Conservation (phyloP, 2,329 filamentous ascomycete genomes). For the Didymella keratinophila region DNA sequence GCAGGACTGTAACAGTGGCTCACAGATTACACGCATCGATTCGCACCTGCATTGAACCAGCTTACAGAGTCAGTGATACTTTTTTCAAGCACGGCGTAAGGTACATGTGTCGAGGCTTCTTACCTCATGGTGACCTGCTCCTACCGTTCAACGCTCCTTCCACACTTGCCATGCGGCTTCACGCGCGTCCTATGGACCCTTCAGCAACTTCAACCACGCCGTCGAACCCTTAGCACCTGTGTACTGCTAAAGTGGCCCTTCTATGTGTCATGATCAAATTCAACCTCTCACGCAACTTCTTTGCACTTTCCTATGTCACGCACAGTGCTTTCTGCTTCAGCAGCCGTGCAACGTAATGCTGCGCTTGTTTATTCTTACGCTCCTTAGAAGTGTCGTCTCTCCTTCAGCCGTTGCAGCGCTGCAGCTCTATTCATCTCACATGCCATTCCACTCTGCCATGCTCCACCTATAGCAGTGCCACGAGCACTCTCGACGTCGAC, state of each 20-base stretch:
- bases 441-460: conserved; percentile 37
- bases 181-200: conserved; percentile 18
- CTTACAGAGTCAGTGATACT: background rate
- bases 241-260: conserved; percentile 29
- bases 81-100: background rate
- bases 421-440: conserved; percentile 51
- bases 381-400: conserved; percentile 33
- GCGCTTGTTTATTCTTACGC: conserved; percentile 18
- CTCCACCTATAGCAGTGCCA: conserved; percentile 33
- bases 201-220: conserved; percentile 23
- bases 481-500: conserved; percentile 22
- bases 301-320: conserved; percentile 33
- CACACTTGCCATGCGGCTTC: conserved; percentile 12
- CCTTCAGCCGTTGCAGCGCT: conserved; percentile 41
- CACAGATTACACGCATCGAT: background rate
- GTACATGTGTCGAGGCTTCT: conserved; percentile 14
- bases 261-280: conserved; percentile 20
- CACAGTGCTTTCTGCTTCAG: conserved; percentile 25
- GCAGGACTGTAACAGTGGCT: background rate
- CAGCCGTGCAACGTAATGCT: conserved; percentile 23
- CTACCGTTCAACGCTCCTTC: conserved; percentile 7
- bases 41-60: background rate
- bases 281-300: conserved; percentile 15
- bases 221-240: conserved; percentile 26
- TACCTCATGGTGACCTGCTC: conserved; percentile 21